Evolutionary conservation across 345 rosid genomes (phyloP).

Genomic region (Brassica juncea): DNA sequence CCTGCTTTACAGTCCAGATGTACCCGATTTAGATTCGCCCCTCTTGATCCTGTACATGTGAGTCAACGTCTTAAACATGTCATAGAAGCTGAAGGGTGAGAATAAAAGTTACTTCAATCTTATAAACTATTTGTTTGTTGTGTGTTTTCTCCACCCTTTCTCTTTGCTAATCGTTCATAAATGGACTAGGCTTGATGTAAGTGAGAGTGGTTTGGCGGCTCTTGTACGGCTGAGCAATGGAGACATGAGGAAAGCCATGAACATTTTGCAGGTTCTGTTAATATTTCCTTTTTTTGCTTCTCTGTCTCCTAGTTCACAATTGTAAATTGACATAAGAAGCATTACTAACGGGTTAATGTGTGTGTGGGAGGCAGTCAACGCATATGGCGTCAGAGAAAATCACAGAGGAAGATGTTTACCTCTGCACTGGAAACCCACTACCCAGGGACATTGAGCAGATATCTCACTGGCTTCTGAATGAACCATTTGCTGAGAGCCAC

Average conservation of each 20-base stretch:
- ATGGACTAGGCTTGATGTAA: constrained; percentile 69
- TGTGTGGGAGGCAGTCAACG: constrained; percentile 69
- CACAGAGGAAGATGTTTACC: constrained; percentile 86
- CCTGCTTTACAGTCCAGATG: constrained; percentile 98
- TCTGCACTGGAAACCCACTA: constrained; percentile 94
- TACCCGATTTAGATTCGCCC: constrained; percentile 94
- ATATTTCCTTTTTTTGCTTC: constrained; percentile 20
- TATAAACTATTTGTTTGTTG: background rate
- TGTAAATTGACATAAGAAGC: background rate
- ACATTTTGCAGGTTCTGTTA: constrained; percentile 80
- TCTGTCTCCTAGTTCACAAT: background rate
- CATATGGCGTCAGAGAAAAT: constrained; percentile 87
- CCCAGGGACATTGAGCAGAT: constrained; percentile 93
- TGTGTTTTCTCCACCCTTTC: constrained; percentile 6
- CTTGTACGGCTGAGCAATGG: constrained; percentile 90
- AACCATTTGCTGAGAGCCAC: constrained; percentile 70
- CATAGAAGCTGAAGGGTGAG: constrained; percentile 75
- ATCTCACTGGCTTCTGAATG: constrained; percentile 86
- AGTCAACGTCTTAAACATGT: constrained; percentile 84
- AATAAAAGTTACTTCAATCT: background rate
- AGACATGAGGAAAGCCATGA: constrained; percentile 98
- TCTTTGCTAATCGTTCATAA: background rate
- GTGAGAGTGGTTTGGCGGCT: constrained; percentile 76
- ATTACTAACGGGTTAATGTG: constrained; percentile 4
- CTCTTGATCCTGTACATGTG: constrained; percentile 77